Conservation (phyloP, 495 filamentous ascomycete species). For the Trichoderma erinaceum region DNA sequence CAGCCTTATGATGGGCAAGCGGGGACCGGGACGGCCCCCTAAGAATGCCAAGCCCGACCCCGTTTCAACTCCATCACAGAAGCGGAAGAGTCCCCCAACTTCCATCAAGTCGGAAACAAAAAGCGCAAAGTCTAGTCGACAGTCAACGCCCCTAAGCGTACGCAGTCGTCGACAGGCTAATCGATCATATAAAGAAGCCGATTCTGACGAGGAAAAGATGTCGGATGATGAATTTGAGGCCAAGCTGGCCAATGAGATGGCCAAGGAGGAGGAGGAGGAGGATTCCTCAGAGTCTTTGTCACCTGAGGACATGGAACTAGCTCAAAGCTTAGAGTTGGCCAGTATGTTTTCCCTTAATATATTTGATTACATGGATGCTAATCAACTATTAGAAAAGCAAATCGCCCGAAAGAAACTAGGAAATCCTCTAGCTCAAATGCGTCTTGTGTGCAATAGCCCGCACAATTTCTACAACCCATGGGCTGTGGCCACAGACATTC, state of each 20-base stretch:
- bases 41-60: conserved; percentile 16
- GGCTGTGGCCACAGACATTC: conserved; percentile 42
- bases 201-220: conserved; percentile 57
- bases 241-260: conserved; percentile 56
- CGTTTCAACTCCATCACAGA: conserved; percentile 18
- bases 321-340: conserved; percentile 69
- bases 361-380: background rate
- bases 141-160: conserved; percentile 59
- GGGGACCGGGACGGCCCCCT: conserved; percentile 21
- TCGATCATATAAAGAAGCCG: conserved; percentile 43
- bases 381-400: conserved; percentile 53
- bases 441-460: conserved; percentile 84
- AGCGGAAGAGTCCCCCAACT: conserved; percentile 39
- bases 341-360: conserved; percentile 43
- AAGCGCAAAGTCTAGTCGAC: conserved; percentile 63
- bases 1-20: conserved; percentile 43
- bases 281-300: conserved; percentile 33
- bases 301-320: conserved; percentile 59
- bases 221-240: conserved; percentile 69
- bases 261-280: conserved; percentile 47
- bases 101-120: conserved; percentile 43
- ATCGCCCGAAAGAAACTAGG: conserved; percentile 89
- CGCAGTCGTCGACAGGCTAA: conserved; percentile 34
- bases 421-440: conserved; percentile 89
- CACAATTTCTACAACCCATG: conserved; percentile 98